A percentile compares a stretch with the other conserved stretches of the same genome.
These are phyloP conservation scores for Malus hybrid DNA, from an alignment of 331 rosid genomes.

Conservation along the genomic window DNA sequence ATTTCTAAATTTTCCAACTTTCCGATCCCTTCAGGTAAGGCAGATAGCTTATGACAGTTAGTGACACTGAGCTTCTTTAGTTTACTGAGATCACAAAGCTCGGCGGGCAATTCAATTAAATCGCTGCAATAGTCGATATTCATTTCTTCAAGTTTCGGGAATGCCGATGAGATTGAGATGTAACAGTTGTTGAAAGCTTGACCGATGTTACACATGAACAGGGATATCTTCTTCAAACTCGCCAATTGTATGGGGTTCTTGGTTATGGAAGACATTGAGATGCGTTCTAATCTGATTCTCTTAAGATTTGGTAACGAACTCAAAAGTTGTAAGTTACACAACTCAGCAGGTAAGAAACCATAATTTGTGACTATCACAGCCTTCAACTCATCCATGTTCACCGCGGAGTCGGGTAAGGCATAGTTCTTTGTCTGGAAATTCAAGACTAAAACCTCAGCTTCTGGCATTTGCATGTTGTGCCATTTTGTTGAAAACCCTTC, in stretches of 20 bases:
- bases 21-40: slow-evolving; percentile 24
- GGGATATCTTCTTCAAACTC: not conserved
- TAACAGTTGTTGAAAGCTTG: slow-evolving; percentile 10
- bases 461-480: not conserved
- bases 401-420: slow-evolving; percentile 34
- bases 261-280: slow-evolving; percentile 28
- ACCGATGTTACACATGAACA: slow-evolving; percentile 14
- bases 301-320: not conserved
- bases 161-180: not conserved
- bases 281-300: slow-evolving; percentile 38
- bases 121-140: slow-evolving; percentile 15
- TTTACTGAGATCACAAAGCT: not conserved
- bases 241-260: not conserved
- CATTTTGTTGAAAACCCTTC: not conserved
- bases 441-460: not conserved
- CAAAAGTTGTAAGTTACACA: not conserved
- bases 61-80: slow-evolving; percentile 2
- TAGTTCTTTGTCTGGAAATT: not conserved
- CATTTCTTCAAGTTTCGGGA: slow-evolving; percentile 13
- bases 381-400: slow-evolving; percentile 18
- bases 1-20: slow-evolving; percentile 6
- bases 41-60: not conserved
- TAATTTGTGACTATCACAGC: not conserved
- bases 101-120: slow-evolving; percentile 2
- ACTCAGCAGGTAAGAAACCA: not conserved